Base-by-base conservation (phyloP, 1,139 yeast species). In the Petasospora rhodanensis region DNA sequence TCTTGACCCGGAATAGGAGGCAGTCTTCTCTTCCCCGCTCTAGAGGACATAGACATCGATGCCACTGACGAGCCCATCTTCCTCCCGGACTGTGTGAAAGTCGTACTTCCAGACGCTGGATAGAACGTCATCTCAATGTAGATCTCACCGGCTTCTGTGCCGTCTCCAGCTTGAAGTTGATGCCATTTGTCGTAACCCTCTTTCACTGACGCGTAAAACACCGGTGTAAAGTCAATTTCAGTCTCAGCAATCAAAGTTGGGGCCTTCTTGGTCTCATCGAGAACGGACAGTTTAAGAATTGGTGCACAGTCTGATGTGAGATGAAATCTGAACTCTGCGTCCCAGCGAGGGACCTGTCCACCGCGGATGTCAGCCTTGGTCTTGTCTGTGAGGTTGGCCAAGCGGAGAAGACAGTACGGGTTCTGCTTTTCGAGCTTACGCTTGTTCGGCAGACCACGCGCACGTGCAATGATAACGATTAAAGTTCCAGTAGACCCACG, bases 181-280 rank as follows among this genome's bases (percentile, higher is more conserved):
- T 81, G 84, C 97, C 97, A 89, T 23, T 70, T 69, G 55, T 93
- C 97, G 51, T 73, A 86, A 19, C 95, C 96, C 25, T 84, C 91
- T 26, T 70, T 69, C 4, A 76, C 74, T 19, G 73, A 69, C 16
- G 76, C 69, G 43, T 75, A 68, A 40, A 85, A 76, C 1, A 87
- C 87, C 5, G 77, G 74, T 16, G 81, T 66, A 41, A 91, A 74
- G 53, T 85, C 94, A 26, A 91, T 76, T 35, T 80, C 85, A 16
- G 82, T 68, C 47, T 78, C 84, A 3, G 96, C 95, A 35, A 91
- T 81, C 9, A 93, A 76, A 17, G 86, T 84, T 1, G 96, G 95
- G 26, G 83, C 83, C 51, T 77, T 73, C 49, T 86, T 87, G 28
- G 85, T 82, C 53, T 91, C 95, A 56, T 91, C 97, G 45, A 89